These are phyloP conservation scores for Echinosophora koreensis DNA, from an alignment of 306 rosid species.

Conservation along the genomic window DNA sequence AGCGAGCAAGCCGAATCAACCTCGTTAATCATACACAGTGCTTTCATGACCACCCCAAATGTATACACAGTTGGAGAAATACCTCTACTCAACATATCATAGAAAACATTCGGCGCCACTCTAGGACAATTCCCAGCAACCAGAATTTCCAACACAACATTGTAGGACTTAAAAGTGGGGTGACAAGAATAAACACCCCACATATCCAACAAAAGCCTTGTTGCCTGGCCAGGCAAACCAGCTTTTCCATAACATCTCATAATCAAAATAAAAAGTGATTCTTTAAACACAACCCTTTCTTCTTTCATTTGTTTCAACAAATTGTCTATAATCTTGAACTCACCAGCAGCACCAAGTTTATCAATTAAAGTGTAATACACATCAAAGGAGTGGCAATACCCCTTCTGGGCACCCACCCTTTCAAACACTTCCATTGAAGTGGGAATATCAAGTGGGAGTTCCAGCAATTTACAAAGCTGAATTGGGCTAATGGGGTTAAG, in stretches of 20 bases:
- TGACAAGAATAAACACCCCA: constrained; percentile 65
- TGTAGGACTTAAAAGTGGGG: constrained; percentile 79
- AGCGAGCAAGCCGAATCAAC: constrained; percentile 90
- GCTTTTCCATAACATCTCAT: constrained; percentile 82
- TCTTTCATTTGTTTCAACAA: constrained; percentile 85
- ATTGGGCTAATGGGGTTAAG: constrained; percentile 65
- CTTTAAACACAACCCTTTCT: constrained; percentile 70
- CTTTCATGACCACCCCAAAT: constrained; percentile 85
- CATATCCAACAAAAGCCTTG: constrained; percentile 91
- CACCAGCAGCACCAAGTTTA: constrained; percentile 81
- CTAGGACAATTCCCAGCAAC: constrained; percentile 75
- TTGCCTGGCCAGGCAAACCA: constrained; percentile 85
- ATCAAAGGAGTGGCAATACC: constrained; percentile 77
- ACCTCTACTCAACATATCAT: constrained; percentile 87
- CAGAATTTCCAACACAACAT: constrained; percentile 79
- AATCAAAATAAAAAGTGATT: constrained; percentile 76
- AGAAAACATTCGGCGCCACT: constrained; percentile 77
- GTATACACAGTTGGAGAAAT: constrained; percentile 74
- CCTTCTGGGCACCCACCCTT: constrained; percentile 71
- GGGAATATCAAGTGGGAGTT: constrained; percentile 80
- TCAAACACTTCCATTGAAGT: constrained; percentile 79
- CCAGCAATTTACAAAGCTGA: constrained; percentile 75
- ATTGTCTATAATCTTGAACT: constrained; percentile 72
- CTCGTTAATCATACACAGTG: constrained; percentile 77
- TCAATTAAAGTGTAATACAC: constrained; percentile 68